phyloP scores from a whole-genome alignment of 2,329 filamentous ascomycete genomes.

The Gaeumannomyces tritici region DNA sequence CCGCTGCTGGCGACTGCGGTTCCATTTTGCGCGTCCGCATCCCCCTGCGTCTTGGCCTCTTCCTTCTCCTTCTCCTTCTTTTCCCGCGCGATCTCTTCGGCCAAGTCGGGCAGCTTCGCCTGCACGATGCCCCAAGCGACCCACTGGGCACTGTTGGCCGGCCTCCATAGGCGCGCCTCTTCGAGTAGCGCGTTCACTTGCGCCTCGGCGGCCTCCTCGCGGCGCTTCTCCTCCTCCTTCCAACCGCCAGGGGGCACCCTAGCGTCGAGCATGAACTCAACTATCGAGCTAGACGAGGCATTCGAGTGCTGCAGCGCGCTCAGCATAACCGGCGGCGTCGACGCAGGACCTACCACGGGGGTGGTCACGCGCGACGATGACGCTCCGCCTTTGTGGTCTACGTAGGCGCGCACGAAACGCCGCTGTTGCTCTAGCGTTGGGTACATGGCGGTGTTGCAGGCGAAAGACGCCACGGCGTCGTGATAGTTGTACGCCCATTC shows the following conservation, averaged over 20 bases:
- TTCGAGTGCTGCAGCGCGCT: slow-evolving; percentile 14
- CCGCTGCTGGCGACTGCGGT: too few relatives aligned
- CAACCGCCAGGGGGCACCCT: slow-evolving; percentile 45
- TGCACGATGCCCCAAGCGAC: slow-evolving; percentile 95
- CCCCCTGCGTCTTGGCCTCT: slow-evolving; percentile 10
- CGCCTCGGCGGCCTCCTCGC: slow-evolving; percentile 55
- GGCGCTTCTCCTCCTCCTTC: slow-evolving; percentile 50
- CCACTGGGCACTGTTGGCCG: slow-evolving; percentile 85
- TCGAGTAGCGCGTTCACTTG: slow-evolving; percentile 63
- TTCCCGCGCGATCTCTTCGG: slow-evolving; percentile 11
- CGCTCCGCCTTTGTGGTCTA: slow-evolving; percentile 51
- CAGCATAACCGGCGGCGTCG: slow-evolving; percentile 21
- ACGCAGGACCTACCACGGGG: slow-evolving; percentile 10
- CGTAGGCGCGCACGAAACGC: slow-evolving; percentile 78
- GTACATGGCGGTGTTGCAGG: slow-evolving; percentile 61
- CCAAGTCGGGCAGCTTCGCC: slow-evolving; percentile 64
- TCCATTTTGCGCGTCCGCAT: neutral
- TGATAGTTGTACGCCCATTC: slow-evolving; percentile 99
- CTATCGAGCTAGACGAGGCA: slow-evolving; percentile 40
- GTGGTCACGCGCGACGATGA: slow-evolving; percentile 20
- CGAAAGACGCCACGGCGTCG: slow-evolving; percentile 53
- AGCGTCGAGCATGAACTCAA: slow-evolving; percentile 77
- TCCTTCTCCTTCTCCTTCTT: slow-evolving; percentile 10
- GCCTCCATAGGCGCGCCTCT: slow-evolving; percentile 77
- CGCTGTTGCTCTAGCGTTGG: slow-evolving; percentile 73